Conservation (phyloP, 2,329 filamentous ascomycete species). For the Talaromyces sp. region DNA sequence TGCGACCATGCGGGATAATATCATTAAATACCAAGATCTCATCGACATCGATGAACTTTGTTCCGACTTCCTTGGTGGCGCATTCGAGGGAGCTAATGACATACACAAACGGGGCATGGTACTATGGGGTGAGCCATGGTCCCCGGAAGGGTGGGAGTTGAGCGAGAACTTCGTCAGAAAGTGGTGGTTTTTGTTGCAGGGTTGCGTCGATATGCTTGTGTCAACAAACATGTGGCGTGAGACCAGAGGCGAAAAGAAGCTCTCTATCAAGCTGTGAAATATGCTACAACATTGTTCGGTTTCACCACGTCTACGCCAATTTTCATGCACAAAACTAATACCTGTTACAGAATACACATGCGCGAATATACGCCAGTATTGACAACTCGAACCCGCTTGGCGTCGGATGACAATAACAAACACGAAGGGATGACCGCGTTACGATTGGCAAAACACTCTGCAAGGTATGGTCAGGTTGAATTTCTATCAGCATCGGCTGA, state of each 20-base stretch:
- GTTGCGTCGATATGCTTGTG: slow-evolving; percentile 24
- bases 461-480: background rate
- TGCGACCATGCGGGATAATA: slow-evolving; percentile 12
- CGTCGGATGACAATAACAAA: background rate
- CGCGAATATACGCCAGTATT: background rate
- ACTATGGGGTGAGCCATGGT: slow-evolving; percentile 30
- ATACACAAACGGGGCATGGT: slow-evolving; percentile 21
- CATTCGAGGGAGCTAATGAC: slow-evolving; percentile 1
- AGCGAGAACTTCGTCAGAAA: slow-evolving; percentile 24
- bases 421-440: background rate
- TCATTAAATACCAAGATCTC: slow-evolving; percentile 16
- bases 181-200: slow-evolving; percentile 29
- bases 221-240: slow-evolving; percentile 30
- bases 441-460: background rate
- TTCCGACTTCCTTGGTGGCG: slow-evolving; percentile 20
- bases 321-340: background rate
- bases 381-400: background rate
- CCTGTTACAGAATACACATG: background rate
- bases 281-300: background rate
- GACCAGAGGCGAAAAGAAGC: slow-evolving; percentile 23
- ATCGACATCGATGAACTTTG: slow-evolving; percentile 21
- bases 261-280: background rate
- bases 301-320: background rate
- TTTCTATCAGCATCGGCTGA: background rate
- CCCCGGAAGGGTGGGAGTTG: slow-evolving; percentile 29